Evolutionary conservation across 2,329 filamentous ascomycete species (phyloP), one percentile per base, ranked within the genome.

Genomic region (Hypoxylon sp.): DNA sequence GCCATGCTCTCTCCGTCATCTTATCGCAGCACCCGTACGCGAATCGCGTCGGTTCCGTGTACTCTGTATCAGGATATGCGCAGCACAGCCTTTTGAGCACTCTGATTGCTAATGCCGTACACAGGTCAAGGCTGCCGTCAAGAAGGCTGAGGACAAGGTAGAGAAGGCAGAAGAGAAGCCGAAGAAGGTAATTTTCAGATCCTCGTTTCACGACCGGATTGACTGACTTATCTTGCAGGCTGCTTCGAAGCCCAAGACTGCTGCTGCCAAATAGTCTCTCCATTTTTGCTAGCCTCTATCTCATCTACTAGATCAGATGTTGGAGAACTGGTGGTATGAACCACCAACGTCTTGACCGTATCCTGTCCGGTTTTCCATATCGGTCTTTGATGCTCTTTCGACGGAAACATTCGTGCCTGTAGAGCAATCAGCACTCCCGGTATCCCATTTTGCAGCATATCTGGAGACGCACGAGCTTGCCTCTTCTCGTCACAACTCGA

Each of bases 81-180:
- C 9, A 11, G 11, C 29, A 26, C 20, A 15, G 21, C 11, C 20
- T 27, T 3, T 17, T 11, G 2, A 37, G 3, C 11, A 38, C 13
- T 11, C 29, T 50, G 11, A 37, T 52, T 55, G 60, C 64, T 71
- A 62, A 70, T 50, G 31, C 35, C 18, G 29, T 15, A 17, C n/a
- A 52, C 45, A 73, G 71, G 68, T 67, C 54, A 73, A 71, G 43
- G 64, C 68, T 29, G 64, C 65, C n/a, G 67, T 60, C 13, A 69
- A 68, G 63, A 73, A 71, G 54, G 67, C 55, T 23, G 64, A 71
- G 17, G 56, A 67, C 27, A 72, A 72, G 56, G 63, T 62, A 41
- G 70, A 72, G 60, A 71, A 71, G 63, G 63, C 65, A 48, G 13
- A 23, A n/a, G 45, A 51, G 4, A 71, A 70, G 63, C 55, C 58